Percentiles rank a stretch among this genome's conserved stretches.
phyloP scores from a whole-genome alignment of 1,284 basidiomycete species.

The Ceratobasidium sp. region DNA sequence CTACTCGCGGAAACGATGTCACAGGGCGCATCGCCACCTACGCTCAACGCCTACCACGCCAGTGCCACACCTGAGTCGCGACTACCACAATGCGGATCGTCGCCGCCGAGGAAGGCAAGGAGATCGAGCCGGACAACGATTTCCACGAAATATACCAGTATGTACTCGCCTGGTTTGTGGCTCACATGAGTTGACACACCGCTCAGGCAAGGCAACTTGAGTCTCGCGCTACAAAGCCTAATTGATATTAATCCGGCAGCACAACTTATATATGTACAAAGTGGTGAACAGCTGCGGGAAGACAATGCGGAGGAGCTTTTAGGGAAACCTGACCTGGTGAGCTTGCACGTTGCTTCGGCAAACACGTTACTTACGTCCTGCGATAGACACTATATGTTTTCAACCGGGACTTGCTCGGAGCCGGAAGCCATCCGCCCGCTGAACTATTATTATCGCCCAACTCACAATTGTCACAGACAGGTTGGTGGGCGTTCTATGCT shows the following conservation, averaged over 20 bases:
- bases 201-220: slow-evolving; percentile 36
- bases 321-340: slow-evolving; percentile 28
- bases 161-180: not conserved
- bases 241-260: slow-evolving; percentile 4
- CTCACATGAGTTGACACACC: slow-evolving; percentile 5
- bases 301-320: slow-evolving; percentile 38
- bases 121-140: slow-evolving; percentile 26
- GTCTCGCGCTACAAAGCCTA: slow-evolving; percentile 36
- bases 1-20: not conserved
- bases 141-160: slow-evolving; percentile 38
- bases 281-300: slow-evolving; percentile 36
- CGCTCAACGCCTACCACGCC: slow-evolving; percentile 3
- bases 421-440: slow-evolving; percentile 6
- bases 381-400: slow-evolving; percentile 33
- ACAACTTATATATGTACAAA: slow-evolving; percentile 28
- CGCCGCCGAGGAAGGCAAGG: slow-evolving; percentile 32
- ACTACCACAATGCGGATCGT: slow-evolving; percentile 38
- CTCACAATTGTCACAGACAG: slow-evolving; percentile 9
- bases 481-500: not conserved
- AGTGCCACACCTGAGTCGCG: not conserved
- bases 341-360: not conserved
- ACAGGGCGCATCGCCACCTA: not conserved
- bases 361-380: slow-evolving; percentile 7
- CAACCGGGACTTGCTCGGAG: slow-evolving; percentile 35
- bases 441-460: slow-evolving; percentile 6